A percentile compares a stretch with the other conserved stretches of the same genome.
phyloP scores from a whole-genome alignment of 139 green algal species.

The Klebsormidium nitens region DNA sequence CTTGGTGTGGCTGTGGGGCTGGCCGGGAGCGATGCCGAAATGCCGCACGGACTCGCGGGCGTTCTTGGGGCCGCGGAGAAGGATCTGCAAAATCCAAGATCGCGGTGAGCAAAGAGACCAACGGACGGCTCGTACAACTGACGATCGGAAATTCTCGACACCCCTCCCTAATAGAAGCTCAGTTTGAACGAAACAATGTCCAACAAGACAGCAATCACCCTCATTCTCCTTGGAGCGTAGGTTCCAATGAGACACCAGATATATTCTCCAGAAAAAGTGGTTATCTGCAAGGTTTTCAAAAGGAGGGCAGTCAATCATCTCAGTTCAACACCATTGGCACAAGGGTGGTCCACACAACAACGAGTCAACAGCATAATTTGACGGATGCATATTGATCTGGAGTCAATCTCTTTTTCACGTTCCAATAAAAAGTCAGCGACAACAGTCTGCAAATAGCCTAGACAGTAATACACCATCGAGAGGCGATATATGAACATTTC shows the following conservation, averaged over 20 bases:
- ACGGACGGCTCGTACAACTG: not conserved
- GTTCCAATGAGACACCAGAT: not conserved
- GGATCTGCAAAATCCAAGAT: conserved; percentile 54
- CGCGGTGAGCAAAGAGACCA: not conserved
- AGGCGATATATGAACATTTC: too few species aligned
- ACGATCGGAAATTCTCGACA: not conserved
- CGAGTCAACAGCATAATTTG: too few species aligned
- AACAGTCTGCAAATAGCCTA: too few species aligned
- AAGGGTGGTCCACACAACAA: too few species aligned
- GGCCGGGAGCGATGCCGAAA: conserved; percentile 82
- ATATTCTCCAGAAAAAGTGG: too few species aligned
- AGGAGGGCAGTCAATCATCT: too few species aligned
- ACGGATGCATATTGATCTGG: too few species aligned
- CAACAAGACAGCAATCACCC: not conserved
- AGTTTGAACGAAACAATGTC: not conserved
- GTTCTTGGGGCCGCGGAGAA: conserved; percentile 94
- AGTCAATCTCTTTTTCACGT: too few species aligned
- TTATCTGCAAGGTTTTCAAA: too few species aligned
- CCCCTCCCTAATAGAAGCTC: not conserved
- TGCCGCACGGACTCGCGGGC: conserved; percentile 92
- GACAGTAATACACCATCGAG: too few species aligned
- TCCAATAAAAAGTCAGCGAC: too few species aligned
- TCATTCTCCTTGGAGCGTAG: not conserved
- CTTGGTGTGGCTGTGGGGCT: conserved; percentile 45
- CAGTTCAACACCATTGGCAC: too few species aligned